A percentile compares a stretch with the other conserved stretches of the same genome.
phyloP scores from a whole-genome alignment of 1,284 basidiomycete species.

The Ustilago vetiveriae region DNA sequence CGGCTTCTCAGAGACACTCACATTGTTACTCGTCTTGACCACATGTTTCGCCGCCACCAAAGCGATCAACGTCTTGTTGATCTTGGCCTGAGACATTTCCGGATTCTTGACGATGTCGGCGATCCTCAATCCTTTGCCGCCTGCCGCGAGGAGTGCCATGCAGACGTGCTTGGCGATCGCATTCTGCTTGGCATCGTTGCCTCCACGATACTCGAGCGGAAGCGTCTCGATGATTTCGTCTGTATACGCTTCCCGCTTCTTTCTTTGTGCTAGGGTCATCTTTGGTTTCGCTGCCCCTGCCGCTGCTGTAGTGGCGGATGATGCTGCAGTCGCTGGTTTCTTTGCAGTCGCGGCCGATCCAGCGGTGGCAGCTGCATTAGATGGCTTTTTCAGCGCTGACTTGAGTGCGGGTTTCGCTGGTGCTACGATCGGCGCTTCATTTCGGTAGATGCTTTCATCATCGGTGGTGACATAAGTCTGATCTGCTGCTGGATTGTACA shows the following conservation, averaged over 20 bases:
- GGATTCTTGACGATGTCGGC: slow-evolving; percentile 80
- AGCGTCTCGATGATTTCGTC: slow-evolving; percentile 77
- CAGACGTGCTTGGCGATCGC: slow-evolving; percentile 58
- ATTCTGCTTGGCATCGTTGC: slow-evolving; percentile 74
- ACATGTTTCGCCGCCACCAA: slow-evolving; percentile 88
- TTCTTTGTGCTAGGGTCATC: slow-evolving; percentile 81
- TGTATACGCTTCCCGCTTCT: slow-evolving; percentile 69
- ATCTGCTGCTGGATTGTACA: slow-evolving; percentile 41
- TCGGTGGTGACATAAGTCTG: slow-evolving; percentile 64
- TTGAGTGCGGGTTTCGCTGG: slow-evolving; percentile 34
- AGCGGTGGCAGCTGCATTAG: slow-evolving; percentile 12
- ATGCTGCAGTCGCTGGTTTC: slow-evolving; percentile 11
- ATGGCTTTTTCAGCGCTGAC: slow-evolving; percentile 42
- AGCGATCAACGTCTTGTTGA: slow-evolving; percentile 91
- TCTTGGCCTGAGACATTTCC: slow-evolving; percentile 84
- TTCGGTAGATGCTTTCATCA: slow-evolving; percentile 49
- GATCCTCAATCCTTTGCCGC: slow-evolving; percentile 67
- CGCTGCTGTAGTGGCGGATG: slow-evolving; percentile 3
- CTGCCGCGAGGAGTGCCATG: slow-evolving; percentile 59
- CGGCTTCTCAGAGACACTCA: slow-evolving; percentile 61
- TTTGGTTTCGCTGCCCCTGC: slow-evolving; percentile 72
- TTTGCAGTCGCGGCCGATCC: slow-evolving; percentile 9
- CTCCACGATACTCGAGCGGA: slow-evolving; percentile 84
- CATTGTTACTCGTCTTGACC: slow-evolving; percentile 71
- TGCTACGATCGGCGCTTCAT: slow-evolving; percentile 21